These are phyloP conservation scores for Populus tremula DNA, from an alignment of 345 rosid species.

Conservation along the genomic window DNA sequence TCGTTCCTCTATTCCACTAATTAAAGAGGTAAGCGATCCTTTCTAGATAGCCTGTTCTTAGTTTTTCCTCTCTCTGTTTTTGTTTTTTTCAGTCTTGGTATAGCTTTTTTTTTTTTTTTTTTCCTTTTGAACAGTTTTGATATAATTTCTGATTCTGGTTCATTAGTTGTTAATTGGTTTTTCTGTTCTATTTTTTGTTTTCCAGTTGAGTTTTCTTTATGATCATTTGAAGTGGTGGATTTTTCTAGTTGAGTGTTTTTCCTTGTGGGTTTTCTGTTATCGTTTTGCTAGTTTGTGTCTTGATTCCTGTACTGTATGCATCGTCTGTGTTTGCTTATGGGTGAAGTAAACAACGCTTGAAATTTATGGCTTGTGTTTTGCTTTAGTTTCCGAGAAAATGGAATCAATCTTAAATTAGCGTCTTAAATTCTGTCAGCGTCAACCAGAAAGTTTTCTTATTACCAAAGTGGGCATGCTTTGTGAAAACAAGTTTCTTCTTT, in stretches of 20 bases:
- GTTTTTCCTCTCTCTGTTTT: not conserved
- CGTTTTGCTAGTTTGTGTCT: not conserved
- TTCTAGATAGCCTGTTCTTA: not conserved
- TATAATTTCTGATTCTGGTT: not conserved
- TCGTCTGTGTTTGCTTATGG: not conserved
- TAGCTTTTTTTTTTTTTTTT: not conserved
- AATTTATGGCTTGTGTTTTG: not conserved
- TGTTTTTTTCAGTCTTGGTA: not conserved
- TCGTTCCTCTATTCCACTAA: constrained; percentile 8
- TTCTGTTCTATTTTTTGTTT: not conserved
- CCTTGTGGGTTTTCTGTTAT: not conserved
- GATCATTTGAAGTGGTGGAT: not conserved
- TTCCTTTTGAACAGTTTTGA: not conserved
- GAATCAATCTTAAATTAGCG: not conserved
- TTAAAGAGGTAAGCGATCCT: constrained; percentile 20
- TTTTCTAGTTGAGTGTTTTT: not conserved
- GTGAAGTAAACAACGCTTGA: not conserved
- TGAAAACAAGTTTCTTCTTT: not conserved
- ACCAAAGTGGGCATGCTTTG: not conserved
- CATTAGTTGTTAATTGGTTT: not conserved
- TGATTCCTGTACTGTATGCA: not conserved
- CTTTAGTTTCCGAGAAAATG: not conserved
- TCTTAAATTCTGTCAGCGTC: not conserved
- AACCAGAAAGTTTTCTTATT: not conserved
- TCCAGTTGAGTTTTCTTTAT: not conserved